Evolutionary conservation across 2,329 filamentous ascomycete species (phyloP).

Genomic region (Exophiala lecanii-corni): DNA sequence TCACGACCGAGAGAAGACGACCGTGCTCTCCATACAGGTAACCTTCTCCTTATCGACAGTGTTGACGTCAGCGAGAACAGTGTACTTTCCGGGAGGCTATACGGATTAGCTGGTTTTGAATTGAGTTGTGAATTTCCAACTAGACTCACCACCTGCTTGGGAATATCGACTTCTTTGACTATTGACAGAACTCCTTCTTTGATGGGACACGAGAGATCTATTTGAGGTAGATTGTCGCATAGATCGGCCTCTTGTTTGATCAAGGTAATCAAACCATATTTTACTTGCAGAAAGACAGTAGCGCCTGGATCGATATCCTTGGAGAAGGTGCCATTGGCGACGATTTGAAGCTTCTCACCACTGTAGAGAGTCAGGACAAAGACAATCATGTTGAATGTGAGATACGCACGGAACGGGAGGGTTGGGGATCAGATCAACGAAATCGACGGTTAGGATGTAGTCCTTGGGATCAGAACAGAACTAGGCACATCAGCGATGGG

Average conservation of each 20-base stretch:
- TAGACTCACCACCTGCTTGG: constrained; percentile 59
- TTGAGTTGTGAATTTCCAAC: too few relatives aligned
- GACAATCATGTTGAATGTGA: constrained; percentile 3
- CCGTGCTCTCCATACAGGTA: constrained; percentile 72
- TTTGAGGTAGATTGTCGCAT: constrained; percentile 65
- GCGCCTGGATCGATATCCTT: constrained; percentile 72
- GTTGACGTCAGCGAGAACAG: constrained; percentile 79
- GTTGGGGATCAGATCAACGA: constrained; percentile 78
- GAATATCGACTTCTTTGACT: constrained; percentile 77
- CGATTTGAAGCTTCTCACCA: constrained; percentile 71
- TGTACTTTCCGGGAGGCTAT: constrained; percentile 71
- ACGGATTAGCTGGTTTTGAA: constrained; percentile 10
- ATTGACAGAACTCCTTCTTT: constrained; percentile 70
- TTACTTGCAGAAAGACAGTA: constrained; percentile 77
- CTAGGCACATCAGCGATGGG: constrained; percentile 12
- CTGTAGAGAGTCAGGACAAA: too few relatives aligned
- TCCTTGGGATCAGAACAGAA: constrained; percentile 67
- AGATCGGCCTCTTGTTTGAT: constrained; percentile 76
- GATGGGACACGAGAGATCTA: constrained; percentile 84
- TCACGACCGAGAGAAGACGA: constrained; percentile 11
- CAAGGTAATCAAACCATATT: constrained; percentile 88
- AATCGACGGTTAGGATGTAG: constrained; percentile 71
- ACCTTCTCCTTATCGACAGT: constrained; percentile 68
- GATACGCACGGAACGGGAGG: constrained; percentile 74
- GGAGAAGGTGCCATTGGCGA: constrained; percentile 69